Evolutionary conservation across 371 early-diverging fungal species (phyloP).

Genomic region (Paraphysoderma sedebokerense): DNA sequence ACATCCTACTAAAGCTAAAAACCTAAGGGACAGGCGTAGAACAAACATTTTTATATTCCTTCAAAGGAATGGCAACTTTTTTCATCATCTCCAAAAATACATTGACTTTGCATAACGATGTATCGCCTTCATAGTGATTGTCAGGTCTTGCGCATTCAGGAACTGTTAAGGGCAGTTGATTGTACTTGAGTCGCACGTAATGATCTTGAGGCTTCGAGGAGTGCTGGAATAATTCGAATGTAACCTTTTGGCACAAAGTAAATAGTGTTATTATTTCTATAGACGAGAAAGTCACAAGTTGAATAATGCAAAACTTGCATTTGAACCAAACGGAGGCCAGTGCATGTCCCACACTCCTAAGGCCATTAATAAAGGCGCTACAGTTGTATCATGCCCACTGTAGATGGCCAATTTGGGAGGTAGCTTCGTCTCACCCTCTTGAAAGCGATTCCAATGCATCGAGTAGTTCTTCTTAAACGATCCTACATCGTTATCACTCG

Average conservation of each 20-base stretch:
- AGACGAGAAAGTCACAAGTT: too few relatives aligned
- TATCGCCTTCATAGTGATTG: background rate
- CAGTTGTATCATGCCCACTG: slow-evolving; percentile 5
- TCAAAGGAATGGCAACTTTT: too few relatives aligned
- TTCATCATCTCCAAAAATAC: too few relatives aligned
- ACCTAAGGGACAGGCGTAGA: too few relatives aligned
- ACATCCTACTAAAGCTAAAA: too few relatives aligned
- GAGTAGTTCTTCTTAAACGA: too few relatives aligned
- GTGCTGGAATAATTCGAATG: background rate
- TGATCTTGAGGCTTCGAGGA: background rate
- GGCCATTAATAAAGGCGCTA: background rate
- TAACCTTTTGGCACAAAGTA: background rate
- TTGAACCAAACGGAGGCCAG: slow-evolving; percentile 3
- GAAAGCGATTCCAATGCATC: too few relatives aligned
- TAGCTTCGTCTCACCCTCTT: background rate
- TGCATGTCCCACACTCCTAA: background rate
- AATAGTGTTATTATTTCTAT: background rate
- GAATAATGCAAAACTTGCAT: too few relatives aligned
- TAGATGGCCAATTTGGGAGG: slow-evolving; percentile 3
- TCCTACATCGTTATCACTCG: too few relatives aligned
- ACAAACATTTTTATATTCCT: too few relatives aligned
- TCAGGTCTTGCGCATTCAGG: background rate
- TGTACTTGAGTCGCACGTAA: background rate
- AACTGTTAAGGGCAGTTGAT: background rate
- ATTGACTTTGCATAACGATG: background rate